Base-by-base conservation (phyloP, 140 eudicot genomes). In the Anethum foeniculum region DNA sequence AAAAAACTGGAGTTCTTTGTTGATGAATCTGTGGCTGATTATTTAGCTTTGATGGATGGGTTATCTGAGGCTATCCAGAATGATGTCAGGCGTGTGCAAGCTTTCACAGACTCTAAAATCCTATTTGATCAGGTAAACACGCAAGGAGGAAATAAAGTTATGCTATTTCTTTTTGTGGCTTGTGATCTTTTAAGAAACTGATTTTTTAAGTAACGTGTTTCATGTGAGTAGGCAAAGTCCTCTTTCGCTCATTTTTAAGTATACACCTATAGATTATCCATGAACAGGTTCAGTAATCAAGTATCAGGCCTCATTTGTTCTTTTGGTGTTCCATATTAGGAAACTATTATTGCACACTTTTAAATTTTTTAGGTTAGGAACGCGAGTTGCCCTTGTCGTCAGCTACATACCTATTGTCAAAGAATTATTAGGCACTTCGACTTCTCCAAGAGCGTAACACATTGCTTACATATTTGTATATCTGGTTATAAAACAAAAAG, bases 11-110 rank as follows among this genome's bases (percentile, higher is more conserved):
- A 94, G 51, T 94, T 94, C 83, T 90, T 79, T 76, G 96, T 94
- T 30, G 97, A 92, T 76, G 92, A 90, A 79, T 85, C 77, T 16
- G 97, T 94, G 72, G 97, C 92, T 11, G 86, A 90, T 82, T 94
- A 89, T 81, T 85, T 94, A 80, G 98, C 98, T 80, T 87, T 94
- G 84, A 84, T 94, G 90, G 97, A 94, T 85, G 98, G 98, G 76
- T 64, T 94, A 58, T 49, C 80, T 32, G 97, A 87, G 83, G 98
- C 94, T 84, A 62, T 79, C 47, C 84, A 80, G 75, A 80, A 77
- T 75, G 75, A 86, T 79, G 79, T 89, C 58, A 85, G 38, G 81
- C 75, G 90, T 54, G 96, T 94, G 34, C 86, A 82, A 46, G 97
- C 97, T 38, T 89, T 89, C 73, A 92, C 97, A 16, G 88, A 90